These are phyloP conservation scores for Acacia concinna DNA, from an alignment of 331 rosid species.

Conservation along the genomic window DNA sequence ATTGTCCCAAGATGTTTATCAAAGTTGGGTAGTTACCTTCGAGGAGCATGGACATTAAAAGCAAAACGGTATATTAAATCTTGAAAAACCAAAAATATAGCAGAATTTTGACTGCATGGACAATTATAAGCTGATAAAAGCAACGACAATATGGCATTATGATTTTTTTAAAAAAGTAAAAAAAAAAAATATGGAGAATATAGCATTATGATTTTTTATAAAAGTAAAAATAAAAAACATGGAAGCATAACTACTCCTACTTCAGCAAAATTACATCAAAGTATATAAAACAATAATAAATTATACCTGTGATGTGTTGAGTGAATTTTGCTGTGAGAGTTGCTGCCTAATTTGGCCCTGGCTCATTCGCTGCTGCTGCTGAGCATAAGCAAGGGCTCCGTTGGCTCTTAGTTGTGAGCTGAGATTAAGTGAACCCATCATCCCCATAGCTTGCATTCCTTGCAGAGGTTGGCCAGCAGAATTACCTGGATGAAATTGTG, in stretches of 20 bases:
- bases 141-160: constrained; percentile 10
- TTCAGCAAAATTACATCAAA: constrained; percentile 22
- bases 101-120: constrained; percentile 2
- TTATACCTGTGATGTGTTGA: constrained; percentile 67
- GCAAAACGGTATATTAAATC: not conserved
- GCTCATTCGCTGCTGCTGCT: constrained; percentile 68
- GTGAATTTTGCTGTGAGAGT: constrained; percentile 68
- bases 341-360: constrained; percentile 86
- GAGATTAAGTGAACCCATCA: constrained; percentile 71
- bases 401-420: constrained; percentile 67
- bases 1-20: constrained; percentile 7
- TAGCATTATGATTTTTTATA: not conserved
- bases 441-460: constrained; percentile 88
- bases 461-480: constrained; percentile 80
- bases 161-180: no score
- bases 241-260: not conserved
- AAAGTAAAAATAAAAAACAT: not conserved
- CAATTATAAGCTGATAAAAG: constrained; percentile 19
- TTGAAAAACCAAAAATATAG: constrained; percentile 1
- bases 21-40: constrained; percentile 1
- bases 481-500: constrained; percentile 74
- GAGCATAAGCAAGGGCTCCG: constrained; percentile 70
- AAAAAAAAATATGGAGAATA: no score
- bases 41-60: not conserved
- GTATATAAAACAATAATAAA: constrained; percentile 24